These are phyloP conservation scores for Jasminum sambac DNA, from an alignment of 257 asterid genomes.

Conservation along the genomic window DNA sequence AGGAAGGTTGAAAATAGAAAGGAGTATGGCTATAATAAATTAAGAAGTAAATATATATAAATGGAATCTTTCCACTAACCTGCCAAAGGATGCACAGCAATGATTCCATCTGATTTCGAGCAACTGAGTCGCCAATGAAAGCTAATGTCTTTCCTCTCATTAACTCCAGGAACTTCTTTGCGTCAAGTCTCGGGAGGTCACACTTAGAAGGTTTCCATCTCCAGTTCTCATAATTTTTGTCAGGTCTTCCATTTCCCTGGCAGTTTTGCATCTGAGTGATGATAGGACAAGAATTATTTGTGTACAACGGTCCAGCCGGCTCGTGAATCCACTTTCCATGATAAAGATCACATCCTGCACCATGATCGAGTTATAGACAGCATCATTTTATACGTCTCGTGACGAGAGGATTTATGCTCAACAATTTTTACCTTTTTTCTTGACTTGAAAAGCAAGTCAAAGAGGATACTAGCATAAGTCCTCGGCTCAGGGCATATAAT, in stretches of 20 bases:
- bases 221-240: constrained; percentile 87
- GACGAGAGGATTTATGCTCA: neutral
- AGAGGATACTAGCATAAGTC: neutral
- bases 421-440: neutral
- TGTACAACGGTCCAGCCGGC: constrained; percentile 68
- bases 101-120: constrained; percentile 97
- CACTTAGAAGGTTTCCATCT: constrained; percentile 90
- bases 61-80: constrained; percentile 39
- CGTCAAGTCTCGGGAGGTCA: constrained; percentile 74
- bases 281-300: constrained; percentile 82
- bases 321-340: constrained; percentile 85
- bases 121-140: constrained; percentile 92
- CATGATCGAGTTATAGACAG: neutral
- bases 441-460: neutral
- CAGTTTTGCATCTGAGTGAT: constrained; percentile 92
- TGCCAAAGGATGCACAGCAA: constrained; percentile 94
- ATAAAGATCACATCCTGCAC: constrained; percentile 83
- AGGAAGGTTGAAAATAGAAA: neutral
- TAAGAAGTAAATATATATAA: neutral
- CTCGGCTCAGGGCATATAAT: neutral
- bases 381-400: neutral
- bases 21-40: neutral
- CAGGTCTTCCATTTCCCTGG: constrained; percentile 97
- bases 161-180: constrained; percentile 70
- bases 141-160: constrained; percentile 95